Conservation (phyloP, 2,329 filamentous ascomycete genomes). For the Venturiaceae sp. region DNA sequence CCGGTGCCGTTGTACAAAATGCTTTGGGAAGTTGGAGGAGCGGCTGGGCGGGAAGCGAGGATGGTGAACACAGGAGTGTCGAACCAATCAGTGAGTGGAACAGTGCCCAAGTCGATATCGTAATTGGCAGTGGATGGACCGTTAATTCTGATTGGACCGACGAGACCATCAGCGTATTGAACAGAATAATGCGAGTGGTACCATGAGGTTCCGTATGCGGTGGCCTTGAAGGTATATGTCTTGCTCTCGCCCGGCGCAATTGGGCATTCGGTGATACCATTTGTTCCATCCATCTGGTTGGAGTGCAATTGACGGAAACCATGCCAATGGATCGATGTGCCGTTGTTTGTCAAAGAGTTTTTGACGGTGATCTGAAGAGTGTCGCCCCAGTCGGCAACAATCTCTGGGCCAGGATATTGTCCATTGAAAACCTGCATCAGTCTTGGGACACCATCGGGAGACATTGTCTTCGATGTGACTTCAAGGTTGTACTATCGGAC, state of each 20-base stretch:
- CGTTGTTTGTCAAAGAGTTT: conserved; percentile 29
- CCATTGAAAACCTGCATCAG: conserved; percentile 34
- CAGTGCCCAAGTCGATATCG: conserved; percentile 9
- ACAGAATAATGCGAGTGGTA: conserved; percentile 52
- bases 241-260: conserved; percentile 46
- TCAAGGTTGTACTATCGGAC: conserved; percentile 31
- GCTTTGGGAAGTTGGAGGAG: conserved; percentile 6
- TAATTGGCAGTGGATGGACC: conserved; percentile 50
- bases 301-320: conserved; percentile 35
- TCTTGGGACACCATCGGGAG: conserved; percentile 35
- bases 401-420: conserved; percentile 36
- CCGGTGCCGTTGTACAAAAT: conserved; percentile 9
- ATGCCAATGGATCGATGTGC: conserved; percentile 44
- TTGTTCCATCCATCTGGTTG: conserved; percentile 34
- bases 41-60: neutral
- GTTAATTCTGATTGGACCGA: conserved; percentile 52
- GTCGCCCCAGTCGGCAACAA: conserved; percentile 33
- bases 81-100: conserved; percentile 10
- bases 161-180: conserved; percentile 48
- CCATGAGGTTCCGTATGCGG: conserved; percentile 44
- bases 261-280: conserved; percentile 53
- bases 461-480: conserved; percentile 30
- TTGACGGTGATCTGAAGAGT: conserved; percentile 29
- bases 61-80: conserved; percentile 7
- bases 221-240: conserved; percentile 29